Percentiles rank a stretch among this genome's conserved stretches.
phyloP scores from a whole-genome alignment of 179 eudicot species.

The Patellifolia procumbens region DNA sequence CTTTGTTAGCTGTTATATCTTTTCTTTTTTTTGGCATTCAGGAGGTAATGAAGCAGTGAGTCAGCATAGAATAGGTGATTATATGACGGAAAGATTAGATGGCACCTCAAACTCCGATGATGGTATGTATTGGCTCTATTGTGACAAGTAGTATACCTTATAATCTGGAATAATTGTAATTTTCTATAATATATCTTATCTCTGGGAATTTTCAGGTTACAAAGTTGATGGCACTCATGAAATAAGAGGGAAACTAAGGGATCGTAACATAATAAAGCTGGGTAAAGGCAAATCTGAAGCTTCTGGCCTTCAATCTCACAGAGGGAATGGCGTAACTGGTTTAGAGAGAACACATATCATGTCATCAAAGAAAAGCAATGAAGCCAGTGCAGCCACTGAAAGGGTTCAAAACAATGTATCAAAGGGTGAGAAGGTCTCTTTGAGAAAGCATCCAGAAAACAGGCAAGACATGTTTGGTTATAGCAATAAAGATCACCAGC shows the following conservation, averaged over 20 bases:
- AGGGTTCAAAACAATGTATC: conserved; percentile 38
- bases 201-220: conserved; percentile 46
- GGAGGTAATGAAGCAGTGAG: conserved; percentile 61
- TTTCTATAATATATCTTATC: not conserved
- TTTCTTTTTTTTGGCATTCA: conserved; percentile 18
- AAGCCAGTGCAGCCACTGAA: conserved; percentile 31
- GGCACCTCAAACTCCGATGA: conserved; percentile 42
- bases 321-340: conserved; percentile 46
- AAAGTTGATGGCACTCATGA: conserved; percentile 37
- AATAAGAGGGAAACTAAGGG: conserved; percentile 45
- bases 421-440: conserved; percentile 47
- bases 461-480: conserved; percentile 38
- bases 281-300: conserved; percentile 49
- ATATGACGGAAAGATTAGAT: conserved; percentile 27
- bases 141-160: not conserved
- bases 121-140: conserved; percentile 24
- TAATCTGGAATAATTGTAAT: not conserved
- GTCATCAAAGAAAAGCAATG: conserved; percentile 42
- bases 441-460: conserved; percentile 48
- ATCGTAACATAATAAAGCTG: conserved; percentile 60
- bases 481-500: conserved; percentile 35
- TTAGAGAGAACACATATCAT: conserved; percentile 35
- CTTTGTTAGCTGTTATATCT: conserved; percentile 6
- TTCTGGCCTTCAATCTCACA: conserved; percentile 40
- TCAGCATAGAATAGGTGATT: conserved; percentile 42